Conservation (phyloP, 768 basidiomycete genomes). For the Agrocybe chaxingu region DNA sequence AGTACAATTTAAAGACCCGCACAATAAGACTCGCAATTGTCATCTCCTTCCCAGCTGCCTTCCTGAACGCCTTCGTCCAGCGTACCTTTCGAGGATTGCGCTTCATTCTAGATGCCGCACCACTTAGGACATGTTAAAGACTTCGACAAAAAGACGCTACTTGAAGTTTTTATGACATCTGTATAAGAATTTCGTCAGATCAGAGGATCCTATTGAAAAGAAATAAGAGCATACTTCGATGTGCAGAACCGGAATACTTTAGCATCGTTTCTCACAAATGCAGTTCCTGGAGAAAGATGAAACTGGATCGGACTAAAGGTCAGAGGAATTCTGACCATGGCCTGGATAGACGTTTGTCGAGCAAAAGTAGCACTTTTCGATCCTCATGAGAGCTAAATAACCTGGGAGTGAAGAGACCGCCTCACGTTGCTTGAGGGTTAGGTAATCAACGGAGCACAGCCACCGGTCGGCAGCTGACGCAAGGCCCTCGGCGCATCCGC, state of each 20-base stretch:
- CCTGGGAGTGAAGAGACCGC: not conserved
- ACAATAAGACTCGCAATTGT: constrained; percentile 69
- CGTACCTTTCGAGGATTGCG: constrained; percentile 97
- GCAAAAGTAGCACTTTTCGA: constrained; percentile 99
- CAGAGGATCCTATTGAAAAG: not conserved
- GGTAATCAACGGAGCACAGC: no score
- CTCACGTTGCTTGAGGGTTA: no score
- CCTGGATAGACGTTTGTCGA: constrained; percentile 96
- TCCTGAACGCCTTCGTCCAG: constrained; percentile 99
- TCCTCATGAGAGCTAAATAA: constrained; percentile 56
- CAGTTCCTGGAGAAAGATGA: constrained; percentile 53
- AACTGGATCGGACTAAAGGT: not conserved
- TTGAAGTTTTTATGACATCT: constrained; percentile 99
- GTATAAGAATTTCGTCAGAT: not conserved
- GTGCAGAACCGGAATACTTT: constrained; percentile 98
- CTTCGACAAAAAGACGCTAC: constrained; percentile 37
- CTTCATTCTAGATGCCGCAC: constrained; percentile 73
- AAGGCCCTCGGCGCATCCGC: no score
- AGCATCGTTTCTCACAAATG: constrained; percentile 96
- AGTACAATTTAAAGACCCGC: not conserved
- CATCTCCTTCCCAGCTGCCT: constrained; percentile 99
- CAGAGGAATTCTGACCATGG: constrained; percentile 55
- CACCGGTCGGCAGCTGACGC: no score
- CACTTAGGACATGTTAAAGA: constrained; percentile 1
- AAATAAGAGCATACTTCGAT: constrained; percentile 71